Evolutionary conservation across 148 eudicot genomes (phyloP), one percentile per base, ranked within the genome.

Genomic region (Fallopia convolvulus): DNA sequence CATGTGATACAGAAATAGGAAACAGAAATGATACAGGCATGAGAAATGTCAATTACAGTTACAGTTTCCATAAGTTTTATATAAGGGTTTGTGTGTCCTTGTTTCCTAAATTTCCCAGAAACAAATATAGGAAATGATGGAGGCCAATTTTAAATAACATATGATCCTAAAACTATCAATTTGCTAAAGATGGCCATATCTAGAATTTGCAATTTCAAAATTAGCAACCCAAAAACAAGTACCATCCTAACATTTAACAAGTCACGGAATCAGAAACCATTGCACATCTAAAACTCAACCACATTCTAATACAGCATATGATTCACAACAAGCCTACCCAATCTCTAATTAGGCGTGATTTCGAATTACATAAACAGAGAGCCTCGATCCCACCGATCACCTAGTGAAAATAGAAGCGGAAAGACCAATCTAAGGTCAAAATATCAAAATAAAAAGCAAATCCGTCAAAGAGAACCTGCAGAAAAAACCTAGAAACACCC

Each of bases 401-500:
- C 44, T 17, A 36, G 44, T 14, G 44, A 17, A 68, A 10, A 65
- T 32, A 30, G 70, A 14, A 30, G 70, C 39, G 70, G 41, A 14
- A 68, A 17, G 9, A 68, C 36, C 72, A 68, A 68, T 36, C 14
- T 5, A 15, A 68, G 20, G 36, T 36, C 9, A 13, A 66, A 33
- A 13, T 36, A 68, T 13, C 20, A 66, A 33, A 6, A 33, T 0
- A 14, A 2, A 3, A 68, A 32, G 6, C 72, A 4, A 6, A 39
- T 3, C 15, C 72, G 6, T 33, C n/a, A 39, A 58, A 9, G 1
- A 58, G 21, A 58, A 56, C 23, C 23, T n/a, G 44, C 6, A 36
- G 30, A 33, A 20, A 20, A 66, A 66, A 68, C 72, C 72, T 68
- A 68, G 72, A 68, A 68, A 68, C 39, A 68, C 11, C 10, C 44